Evolutionary conservation across 495 filamentous ascomycete species (phyloP).

Genomic region (Aspergillus cristatus): DNA sequence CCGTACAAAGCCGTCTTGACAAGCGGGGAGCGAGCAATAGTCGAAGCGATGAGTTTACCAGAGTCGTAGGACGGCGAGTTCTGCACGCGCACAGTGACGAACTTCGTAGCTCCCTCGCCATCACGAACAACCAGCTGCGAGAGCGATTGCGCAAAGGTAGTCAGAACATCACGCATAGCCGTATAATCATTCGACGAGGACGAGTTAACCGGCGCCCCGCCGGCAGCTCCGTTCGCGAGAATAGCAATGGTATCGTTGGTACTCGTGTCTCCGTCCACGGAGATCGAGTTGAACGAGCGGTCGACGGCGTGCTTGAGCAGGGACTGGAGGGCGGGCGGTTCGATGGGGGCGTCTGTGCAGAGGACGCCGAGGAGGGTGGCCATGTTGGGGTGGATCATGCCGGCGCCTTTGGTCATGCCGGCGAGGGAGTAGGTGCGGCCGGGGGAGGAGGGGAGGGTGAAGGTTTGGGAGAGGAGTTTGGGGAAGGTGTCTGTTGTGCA

Average conservation of each 20-base stretch:
- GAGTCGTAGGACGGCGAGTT: slow-evolving; percentile 59
- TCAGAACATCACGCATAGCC: slow-evolving; percentile 59
- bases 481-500: slow-evolving; percentile 99
- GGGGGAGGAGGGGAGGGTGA: slow-evolving; percentile 76
- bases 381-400: slow-evolving; percentile 99
- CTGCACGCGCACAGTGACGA: slow-evolving; percentile 82
- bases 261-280: slow-evolving; percentile 90
- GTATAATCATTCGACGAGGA: slow-evolving; percentile 52
- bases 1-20: slow-evolving; percentile 98
- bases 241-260: slow-evolving; percentile 96
- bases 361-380: slow-evolving; percentile 90
- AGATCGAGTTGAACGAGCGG: slow-evolving; percentile 93
- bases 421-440: slow-evolving; percentile 66
- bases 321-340: slow-evolving; percentile 52
- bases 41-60: slow-evolving; percentile 64
- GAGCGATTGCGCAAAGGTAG: slow-evolving; percentile 68
- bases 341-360: slow-evolving; percentile 85
- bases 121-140: slow-evolving; percentile 92
- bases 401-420: slow-evolving; percentile 96
- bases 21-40: slow-evolving; percentile 86
- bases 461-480: slow-evolving; percentile 80
- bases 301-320: slow-evolving; percentile 69
- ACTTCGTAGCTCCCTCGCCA: slow-evolving; percentile 97
- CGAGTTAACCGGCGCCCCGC: slow-evolving; percentile 52
- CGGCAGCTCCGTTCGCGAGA: slow-evolving; percentile 88